Percentiles rank a stretch among this genome's conserved stretches.
These are phyloP conservation scores for Podila clonocystis DNA, from an alignment of 192 early-diverging fungal genomes.

Conservation along the genomic window DNA sequence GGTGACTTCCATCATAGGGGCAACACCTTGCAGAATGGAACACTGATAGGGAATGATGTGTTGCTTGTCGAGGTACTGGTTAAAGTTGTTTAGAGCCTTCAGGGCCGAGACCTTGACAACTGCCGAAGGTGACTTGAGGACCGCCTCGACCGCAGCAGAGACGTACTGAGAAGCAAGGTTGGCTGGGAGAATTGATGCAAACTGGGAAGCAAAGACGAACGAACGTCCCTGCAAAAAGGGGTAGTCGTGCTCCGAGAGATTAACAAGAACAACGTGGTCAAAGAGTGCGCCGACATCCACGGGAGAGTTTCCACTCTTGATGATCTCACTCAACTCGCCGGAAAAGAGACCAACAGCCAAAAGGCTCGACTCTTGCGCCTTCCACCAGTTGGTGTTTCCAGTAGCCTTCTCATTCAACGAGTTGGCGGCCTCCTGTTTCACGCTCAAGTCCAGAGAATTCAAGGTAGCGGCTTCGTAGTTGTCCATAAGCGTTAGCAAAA, in stretches of 20 bases:
- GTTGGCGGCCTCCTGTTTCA: slow-evolving; percentile 35
- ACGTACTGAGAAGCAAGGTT: slow-evolving; percentile 78
- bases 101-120: slow-evolving; percentile 79
- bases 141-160: slow-evolving; percentile 76
- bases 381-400: slow-evolving; percentile 71
- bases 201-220: slow-evolving; percentile 87
- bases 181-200: slow-evolving; percentile 75
- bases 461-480: slow-evolving; percentile 59
- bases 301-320: slow-evolving; percentile 53
- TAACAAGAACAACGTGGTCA: slow-evolving; percentile 82
- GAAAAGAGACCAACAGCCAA: slow-evolving; percentile 77
- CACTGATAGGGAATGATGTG: slow-evolving; percentile 65
- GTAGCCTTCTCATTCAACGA: slow-evolving; percentile 17
- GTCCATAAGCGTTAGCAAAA: slow-evolving; percentile 64
- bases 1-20: slow-evolving; percentile 63
- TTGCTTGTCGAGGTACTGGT: slow-evolving; percentile 60
- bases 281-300: slow-evolving; percentile 84
- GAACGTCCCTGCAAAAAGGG: slow-evolving; percentile 93
- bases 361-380: slow-evolving; percentile 84
- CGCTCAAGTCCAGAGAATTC: slow-evolving; percentile 61
- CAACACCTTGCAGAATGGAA: slow-evolving; percentile 69
- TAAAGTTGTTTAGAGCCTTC: slow-evolving; percentile 71
- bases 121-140: slow-evolving; percentile 61
- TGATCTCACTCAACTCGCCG: slow-evolving; percentile 64
- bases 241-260: slow-evolving; percentile 62